Evolutionary conservation across 2,329 filamentous ascomycete genomes (phyloP).

Genomic region (Daldinia sp.): DNA sequence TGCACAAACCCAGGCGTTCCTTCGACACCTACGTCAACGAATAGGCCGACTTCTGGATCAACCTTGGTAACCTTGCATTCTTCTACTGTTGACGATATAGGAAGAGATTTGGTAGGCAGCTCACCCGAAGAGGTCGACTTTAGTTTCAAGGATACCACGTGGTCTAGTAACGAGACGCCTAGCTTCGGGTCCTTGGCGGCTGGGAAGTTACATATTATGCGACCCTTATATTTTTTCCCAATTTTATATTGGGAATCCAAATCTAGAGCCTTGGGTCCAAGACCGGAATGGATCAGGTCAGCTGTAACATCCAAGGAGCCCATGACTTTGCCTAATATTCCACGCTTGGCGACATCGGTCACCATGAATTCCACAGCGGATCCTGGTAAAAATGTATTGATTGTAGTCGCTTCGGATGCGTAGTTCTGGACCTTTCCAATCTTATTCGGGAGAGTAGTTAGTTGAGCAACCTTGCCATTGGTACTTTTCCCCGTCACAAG

Average conservation of each 20-base stretch:
- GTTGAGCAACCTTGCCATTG: constrained; percentile 84
- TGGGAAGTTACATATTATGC: constrained; percentile 89
- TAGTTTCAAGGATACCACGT: constrained; percentile 71
- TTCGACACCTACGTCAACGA: constrained; percentile 73
- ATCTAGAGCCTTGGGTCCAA: constrained; percentile 72
- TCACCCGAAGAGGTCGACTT: constrained; percentile 54
- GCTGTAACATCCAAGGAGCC: constrained; percentile 90
- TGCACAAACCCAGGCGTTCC: constrained; percentile 88
- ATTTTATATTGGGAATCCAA: constrained; percentile 81
- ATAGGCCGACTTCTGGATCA: constrained; percentile 81
- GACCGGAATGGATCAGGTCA: constrained; percentile 87
- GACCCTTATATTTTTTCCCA: constrained; percentile 83
- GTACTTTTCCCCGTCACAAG: constrained; percentile 77
- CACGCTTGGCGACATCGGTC: constrained; percentile 75
- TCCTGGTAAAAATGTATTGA: constrained; percentile 90
- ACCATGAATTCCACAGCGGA: constrained; percentile 88
- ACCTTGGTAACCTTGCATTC: constrained; percentile 82
- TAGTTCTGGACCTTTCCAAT: constrained; percentile 72
- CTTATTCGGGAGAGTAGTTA: constrained; percentile 77
- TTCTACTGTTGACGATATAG: constrained; percentile 78
- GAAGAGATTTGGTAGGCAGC: constrained; percentile 66
- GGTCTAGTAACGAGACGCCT: constrained; percentile 87
- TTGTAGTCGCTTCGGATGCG: constrained; percentile 80
- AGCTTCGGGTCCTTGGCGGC: constrained; percentile 81
- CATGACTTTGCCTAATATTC: constrained; percentile 90